Percentiles rank a stretch among this genome's conserved stretches.
Evolutionary conservation across 192 early-diverging fungal species (phyloP).

Genomic region (Podochytrium sp.): DNA sequence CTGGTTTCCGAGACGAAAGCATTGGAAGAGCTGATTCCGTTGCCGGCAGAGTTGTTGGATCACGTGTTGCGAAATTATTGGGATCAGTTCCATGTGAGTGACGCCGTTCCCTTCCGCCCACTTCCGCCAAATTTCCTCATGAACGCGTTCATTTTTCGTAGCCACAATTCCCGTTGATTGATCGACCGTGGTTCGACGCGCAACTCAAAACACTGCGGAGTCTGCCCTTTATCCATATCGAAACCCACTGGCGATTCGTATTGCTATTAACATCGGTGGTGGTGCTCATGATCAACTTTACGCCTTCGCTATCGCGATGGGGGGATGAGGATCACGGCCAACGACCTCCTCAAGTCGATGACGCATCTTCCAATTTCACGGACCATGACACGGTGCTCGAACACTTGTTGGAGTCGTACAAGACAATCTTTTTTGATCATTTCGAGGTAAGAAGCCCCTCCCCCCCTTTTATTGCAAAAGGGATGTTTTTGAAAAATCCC

Average conservation of each 20-base stretch:
- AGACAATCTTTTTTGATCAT: constrained; percentile 31
- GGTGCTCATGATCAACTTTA: constrained; percentile 32
- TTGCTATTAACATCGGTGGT: constrained; percentile 25
- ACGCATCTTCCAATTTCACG: too few relatives aligned
- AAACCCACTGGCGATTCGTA: constrained; percentile 13
- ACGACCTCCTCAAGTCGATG: background rate
- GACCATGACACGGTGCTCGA: constrained; percentile 12
- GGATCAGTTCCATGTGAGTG: constrained; percentile 27
- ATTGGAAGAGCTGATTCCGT: constrained; percentile 11
- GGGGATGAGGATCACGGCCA: background rate
- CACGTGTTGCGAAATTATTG: constrained; percentile 8
- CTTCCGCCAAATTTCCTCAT: background rate
- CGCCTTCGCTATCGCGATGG: constrained; percentile 25
- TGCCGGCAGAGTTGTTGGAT: background rate
- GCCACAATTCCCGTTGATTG: constrained; percentile 26
- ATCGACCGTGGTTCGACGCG: constrained; percentile 10
- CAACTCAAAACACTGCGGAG: constrained; percentile 1
- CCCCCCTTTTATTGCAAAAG: too few relatives aligned
- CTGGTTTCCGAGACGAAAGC: background rate
- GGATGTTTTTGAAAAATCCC: too few relatives aligned
- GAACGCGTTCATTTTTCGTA: background rate
- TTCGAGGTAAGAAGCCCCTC: too few relatives aligned
- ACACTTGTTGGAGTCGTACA: constrained; percentile 11
- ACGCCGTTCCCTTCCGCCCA: background rate
- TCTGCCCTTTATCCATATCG: background rate